Evolutionary conservation across 1,139 yeast genomes (phyloP).

Genomic region (Candida tunisiensis): DNA sequence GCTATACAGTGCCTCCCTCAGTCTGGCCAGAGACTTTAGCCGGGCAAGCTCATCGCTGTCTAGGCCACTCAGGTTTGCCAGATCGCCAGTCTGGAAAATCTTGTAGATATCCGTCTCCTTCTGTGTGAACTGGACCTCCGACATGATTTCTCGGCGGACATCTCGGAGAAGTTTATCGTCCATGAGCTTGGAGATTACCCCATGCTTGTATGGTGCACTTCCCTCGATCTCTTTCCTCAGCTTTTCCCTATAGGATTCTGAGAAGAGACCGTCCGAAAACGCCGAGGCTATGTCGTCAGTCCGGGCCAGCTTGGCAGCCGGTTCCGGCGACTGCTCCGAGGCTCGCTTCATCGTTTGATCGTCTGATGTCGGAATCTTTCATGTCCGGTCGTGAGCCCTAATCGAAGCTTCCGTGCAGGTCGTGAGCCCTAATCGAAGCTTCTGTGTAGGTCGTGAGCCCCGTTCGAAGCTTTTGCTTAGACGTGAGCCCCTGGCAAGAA

Average conservation of each 20-base stretch:
- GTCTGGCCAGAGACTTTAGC: slow-evolving; percentile 54
- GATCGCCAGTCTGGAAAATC: slow-evolving; percentile 87
- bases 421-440: too few species aligned
- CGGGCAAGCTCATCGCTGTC: slow-evolving; percentile 58
- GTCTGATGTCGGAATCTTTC: too few species aligned
- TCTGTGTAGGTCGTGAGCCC: too few species aligned
- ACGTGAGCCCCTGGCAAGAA: too few species aligned
- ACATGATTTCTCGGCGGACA: slow-evolving; percentile 72
- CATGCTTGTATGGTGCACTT: slow-evolving; percentile 80
- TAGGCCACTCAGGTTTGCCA: slow-evolving; percentile 82
- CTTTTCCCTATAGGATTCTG: slow-evolving; percentile 1
- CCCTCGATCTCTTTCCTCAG: slow-evolving; percentile 14
- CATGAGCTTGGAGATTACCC: slow-evolving; percentile 56
- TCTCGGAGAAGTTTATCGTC: slow-evolving; percentile 60
- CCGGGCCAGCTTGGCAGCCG: neutral
- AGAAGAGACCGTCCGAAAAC: slow-evolving; percentile 1
- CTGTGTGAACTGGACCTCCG: slow-evolving; percentile 74
- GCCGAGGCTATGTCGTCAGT: neutral
- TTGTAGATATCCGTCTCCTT: slow-evolving; percentile 96
- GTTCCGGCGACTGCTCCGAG: too few species aligned
- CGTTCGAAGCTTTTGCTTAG: too few species aligned
- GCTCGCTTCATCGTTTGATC: too few species aligned
- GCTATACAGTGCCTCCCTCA: slow-evolving; percentile 79
- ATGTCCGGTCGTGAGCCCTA: too few species aligned
- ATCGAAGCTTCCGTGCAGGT: too few species aligned